A percentile compares a stretch with the other conserved stretches of the same genome.
Evolutionary conservation across 176 grass and related monocot species (phyloP).

Genomic region (Triticum turgidum): DNA sequence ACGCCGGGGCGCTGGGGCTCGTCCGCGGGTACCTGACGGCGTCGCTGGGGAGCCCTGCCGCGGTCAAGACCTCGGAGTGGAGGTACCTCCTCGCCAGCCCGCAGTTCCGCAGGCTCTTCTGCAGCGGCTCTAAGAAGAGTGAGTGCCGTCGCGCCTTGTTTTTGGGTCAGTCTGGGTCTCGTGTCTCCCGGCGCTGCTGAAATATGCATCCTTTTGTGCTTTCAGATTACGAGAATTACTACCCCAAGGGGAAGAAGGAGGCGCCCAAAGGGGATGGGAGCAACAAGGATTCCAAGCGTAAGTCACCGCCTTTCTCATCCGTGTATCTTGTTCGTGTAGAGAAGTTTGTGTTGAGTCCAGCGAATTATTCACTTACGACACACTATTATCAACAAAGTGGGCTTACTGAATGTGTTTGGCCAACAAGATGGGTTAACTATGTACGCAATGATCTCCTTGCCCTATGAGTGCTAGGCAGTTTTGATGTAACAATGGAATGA

Average conservation of each 20-base stretch:
- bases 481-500: background rate
- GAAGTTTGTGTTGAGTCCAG: background rate
- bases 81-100: conserved; percentile 69
- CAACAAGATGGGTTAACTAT: background rate
- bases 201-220: background rate
- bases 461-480: background rate
- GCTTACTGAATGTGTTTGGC: background rate
- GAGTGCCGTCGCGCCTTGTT: background rate
- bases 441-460: background rate
- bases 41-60: conserved; percentile 38
- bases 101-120: conserved; percentile 76
- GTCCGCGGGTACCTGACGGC: conserved; percentile 64
- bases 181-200: background rate
- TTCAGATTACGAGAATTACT: conserved; percentile 95
- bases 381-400: background rate
- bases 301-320: background rate
- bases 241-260: conserved; percentile 82
- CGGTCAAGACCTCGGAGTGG: conserved; percentile 52
- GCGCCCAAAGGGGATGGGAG: conserved; percentile 76
- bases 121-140: conserved; percentile 81
- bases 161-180: background rate
- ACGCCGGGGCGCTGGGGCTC: conserved; percentile 32
- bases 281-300: conserved; percentile 83
- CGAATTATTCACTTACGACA: background rate
- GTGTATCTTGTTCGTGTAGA: background rate